Conservation (phyloP, 2,329 filamentous ascomycete species). For the Aureobasidium namibiae region DNA sequence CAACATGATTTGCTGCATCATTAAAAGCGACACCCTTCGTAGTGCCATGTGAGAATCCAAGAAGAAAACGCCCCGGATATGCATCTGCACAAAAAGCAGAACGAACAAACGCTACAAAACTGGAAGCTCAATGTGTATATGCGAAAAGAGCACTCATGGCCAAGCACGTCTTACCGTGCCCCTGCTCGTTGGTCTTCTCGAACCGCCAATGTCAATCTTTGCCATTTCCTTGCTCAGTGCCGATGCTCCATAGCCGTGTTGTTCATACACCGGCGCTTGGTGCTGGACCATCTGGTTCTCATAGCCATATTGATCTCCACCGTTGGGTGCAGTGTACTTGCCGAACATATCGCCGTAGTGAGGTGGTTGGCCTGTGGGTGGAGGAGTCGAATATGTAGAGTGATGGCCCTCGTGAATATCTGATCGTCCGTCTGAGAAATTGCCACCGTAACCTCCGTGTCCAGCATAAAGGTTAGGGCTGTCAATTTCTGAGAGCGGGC, state of each 20-base stretch:
- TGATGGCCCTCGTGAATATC: slow-evolving; percentile 16
- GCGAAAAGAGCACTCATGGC: not conserved
- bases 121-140: not conserved
- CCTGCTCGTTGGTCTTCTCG: not conserved
- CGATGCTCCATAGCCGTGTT: slow-evolving; percentile 35
- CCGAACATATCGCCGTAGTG: slow-evolving; percentile 11
- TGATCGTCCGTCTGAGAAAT: slow-evolving; percentile 29
- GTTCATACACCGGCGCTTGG: slow-evolving; percentile 16
- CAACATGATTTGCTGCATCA: not conserved
- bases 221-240: slow-evolving; percentile 64
- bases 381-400: not conserved
- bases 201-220: slow-evolving; percentile 37
- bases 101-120: not conserved
- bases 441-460: slow-evolving; percentile 41
- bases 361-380: not conserved
- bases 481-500: slow-evolving; percentile 16
- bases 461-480: slow-evolving; percentile 44
- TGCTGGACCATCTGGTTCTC: slow-evolving; percentile 17
- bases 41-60: not conserved
- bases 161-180: slow-evolving; percentile 8
- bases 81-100: not conserved
- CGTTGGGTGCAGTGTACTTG: not conserved
- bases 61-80: not conserved
- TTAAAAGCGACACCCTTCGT: not conserved
- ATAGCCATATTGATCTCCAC: slow-evolving; percentile 6